Conservation (phyloP, 768 basidiomycete species). For the Brasilioporus rufonigricans region DNA sequence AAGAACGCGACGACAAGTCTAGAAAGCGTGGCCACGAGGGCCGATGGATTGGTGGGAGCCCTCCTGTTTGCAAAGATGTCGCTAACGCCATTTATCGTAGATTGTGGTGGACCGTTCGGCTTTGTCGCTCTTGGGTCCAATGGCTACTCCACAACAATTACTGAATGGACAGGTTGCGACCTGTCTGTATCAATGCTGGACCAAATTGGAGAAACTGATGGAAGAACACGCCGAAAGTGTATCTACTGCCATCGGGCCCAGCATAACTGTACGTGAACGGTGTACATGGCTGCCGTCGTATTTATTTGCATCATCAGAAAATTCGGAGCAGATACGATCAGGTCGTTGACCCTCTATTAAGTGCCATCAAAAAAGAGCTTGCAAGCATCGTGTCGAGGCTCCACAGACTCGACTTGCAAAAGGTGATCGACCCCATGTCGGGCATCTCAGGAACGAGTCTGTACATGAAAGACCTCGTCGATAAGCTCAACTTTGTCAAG, state of each 20-base stretch:
- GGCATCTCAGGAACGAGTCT: constrained; percentile 55
- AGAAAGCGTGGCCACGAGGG: constrained; percentile 61
- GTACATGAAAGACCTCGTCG: constrained; percentile 85
- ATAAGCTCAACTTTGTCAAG: constrained; percentile 79
- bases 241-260: constrained; percentile 50
- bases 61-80: neutral
- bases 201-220: constrained; percentile 22
- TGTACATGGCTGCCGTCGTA: neutral
- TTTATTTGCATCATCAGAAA: constrained; percentile 17
- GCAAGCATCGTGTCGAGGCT: constrained; percentile 76
- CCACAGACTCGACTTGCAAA: constrained; percentile 82
- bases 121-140: constrained; percentile 68
- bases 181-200: constrained; percentile 45
- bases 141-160: constrained; percentile 74
- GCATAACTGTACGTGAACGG: constrained; percentile 50
- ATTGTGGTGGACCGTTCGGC: constrained; percentile 70
- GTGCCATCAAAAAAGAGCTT: constrained; percentile 77
- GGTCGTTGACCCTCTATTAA: constrained; percentile 59
- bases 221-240: constrained; percentile 39
- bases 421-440: constrained; percentile 61
- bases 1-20: constrained; percentile 66
- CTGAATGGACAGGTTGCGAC: constrained; percentile 77
- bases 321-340: constrained; percentile 44
- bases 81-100: constrained; percentile 39
- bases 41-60: constrained; percentile 64